phyloP scores from a whole-genome alignment of 768 basidiomycete genomes.

The Cystoderma amianthinum region DNA sequence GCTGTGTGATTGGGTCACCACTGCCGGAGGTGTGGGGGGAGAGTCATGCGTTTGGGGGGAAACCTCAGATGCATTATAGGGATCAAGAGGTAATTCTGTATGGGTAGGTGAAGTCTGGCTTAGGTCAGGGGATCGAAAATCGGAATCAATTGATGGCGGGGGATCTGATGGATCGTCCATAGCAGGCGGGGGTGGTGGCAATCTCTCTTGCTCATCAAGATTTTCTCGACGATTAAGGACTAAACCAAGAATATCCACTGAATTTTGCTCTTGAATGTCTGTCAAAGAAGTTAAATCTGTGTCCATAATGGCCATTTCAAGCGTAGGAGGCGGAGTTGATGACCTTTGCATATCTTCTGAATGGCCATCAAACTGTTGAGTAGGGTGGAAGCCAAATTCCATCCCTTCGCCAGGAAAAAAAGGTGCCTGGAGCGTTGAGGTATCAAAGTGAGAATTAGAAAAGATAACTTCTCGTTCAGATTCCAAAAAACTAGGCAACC shows the following conservation, averaged over 20 bases:
- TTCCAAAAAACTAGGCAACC: conserved; percentile 71
- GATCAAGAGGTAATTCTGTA: conserved; percentile 24
- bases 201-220: conserved; percentile 25
- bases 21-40: conserved; percentile 23
- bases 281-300: conserved; percentile 63
- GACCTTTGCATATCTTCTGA: conserved; percentile 58
- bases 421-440: conserved; percentile 23
- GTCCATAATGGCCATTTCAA: conserved; percentile 71
- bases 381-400: conserved; percentile 64
- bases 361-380: conserved; percentile 80
- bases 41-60: conserved; percentile 12
- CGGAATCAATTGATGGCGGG: conserved; percentile 83
- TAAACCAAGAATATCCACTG: conserved; percentile 52
- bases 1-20: conserved; percentile 32
- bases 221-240: conserved; percentile 47
- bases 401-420: conserved; percentile 67
- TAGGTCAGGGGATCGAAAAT: conserved; percentile 49
- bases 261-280: conserved; percentile 45
- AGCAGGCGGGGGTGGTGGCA: conserved; percentile 70
- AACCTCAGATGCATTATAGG: conserved; percentile 20
- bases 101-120: conserved; percentile 25
- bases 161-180: conserved; percentile 87
- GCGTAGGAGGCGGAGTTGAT: conserved; percentile 66
- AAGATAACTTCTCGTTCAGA: conserved; percentile 74
- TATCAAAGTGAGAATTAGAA: conserved; percentile 35